Percentiles rank a stretch among this genome's conserved stretches.
Conservation (phyloP, 2,329 filamentous ascomycete genomes). For the Xylariaceae sp. region DNA sequence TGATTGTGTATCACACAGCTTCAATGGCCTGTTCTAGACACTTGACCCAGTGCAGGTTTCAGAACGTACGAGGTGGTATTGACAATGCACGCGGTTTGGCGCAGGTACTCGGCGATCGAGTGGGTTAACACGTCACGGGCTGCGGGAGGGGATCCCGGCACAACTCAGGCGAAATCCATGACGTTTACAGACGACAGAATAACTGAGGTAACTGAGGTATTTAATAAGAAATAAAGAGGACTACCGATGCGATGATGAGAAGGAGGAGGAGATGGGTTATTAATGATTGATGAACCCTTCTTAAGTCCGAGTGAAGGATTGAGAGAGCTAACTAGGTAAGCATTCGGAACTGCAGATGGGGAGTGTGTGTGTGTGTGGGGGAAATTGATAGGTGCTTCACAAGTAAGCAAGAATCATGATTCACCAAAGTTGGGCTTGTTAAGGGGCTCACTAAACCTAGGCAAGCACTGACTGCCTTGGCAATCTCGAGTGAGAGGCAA, state of each 20-base stretch:
- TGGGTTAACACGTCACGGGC: not conserved
- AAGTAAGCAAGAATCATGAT: not conserved
- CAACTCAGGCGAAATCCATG: not conserved
- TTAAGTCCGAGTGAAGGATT: not conserved
- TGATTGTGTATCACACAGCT: constrained; percentile 1
- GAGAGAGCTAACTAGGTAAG: not conserved
- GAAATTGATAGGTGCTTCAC: not conserved
- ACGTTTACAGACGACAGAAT: not conserved
- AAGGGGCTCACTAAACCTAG: not conserved
- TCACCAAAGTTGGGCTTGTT: not conserved
- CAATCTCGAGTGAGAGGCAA: not conserved
- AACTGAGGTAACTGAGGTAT: not conserved
- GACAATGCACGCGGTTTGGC: not conserved
- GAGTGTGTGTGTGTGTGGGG: not conserved
- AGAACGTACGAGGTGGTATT: not conserved
- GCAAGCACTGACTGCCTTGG: no score
- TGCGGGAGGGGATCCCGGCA: not conserved
- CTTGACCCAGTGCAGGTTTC: not conserved
- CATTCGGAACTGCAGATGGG: no score
- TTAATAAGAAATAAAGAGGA: not conserved
- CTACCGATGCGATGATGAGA: not conserved
- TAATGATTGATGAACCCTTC: not conserved
- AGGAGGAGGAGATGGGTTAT: not conserved
- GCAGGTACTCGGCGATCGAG: not conserved
- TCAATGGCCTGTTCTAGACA: not conserved